Conservation (phyloP, 441 rosid genomes). For the Biscutella laevigata region DNA sequence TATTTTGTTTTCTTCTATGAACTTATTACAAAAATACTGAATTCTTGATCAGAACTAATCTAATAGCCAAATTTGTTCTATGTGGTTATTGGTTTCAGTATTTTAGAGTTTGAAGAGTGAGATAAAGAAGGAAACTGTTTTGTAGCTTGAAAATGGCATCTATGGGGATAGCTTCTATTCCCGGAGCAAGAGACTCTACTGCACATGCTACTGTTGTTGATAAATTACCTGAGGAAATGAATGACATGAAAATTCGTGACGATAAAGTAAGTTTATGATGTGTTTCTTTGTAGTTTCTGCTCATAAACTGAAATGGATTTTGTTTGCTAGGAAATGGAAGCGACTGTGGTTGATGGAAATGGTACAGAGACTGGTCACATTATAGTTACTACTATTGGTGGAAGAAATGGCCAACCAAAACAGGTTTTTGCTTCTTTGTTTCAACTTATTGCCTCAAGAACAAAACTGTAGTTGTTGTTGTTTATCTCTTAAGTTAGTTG, state of each 20-base stretch:
- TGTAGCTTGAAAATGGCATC: slow-evolving; percentile 58
- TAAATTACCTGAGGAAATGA: slow-evolving; percentile 78
- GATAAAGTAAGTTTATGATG: slow-evolving; percentile 45
- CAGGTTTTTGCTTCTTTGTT: slow-evolving; percentile 48
- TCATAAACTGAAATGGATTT: background rate
- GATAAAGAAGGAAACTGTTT: slow-evolving; percentile 21
- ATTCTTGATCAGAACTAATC: background rate
- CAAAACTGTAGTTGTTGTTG: too few species aligned
- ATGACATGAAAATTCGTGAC: slow-evolving; percentile 84
- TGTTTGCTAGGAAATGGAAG: slow-evolving; percentile 72
- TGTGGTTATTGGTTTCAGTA: slow-evolving; percentile 32
- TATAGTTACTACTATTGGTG: slow-evolving; percentile 91
- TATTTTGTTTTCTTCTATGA: background rate
- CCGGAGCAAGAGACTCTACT: slow-evolving; percentile 60
- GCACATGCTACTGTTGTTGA: slow-evolving; percentile 49
- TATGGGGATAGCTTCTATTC: slow-evolving; percentile 53
- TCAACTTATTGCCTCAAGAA: too few species aligned
- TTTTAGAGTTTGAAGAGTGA: slow-evolving; percentile 21
- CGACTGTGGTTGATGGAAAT: slow-evolving; percentile 75
- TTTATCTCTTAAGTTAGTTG: background rate
- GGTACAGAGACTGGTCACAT: slow-evolving; percentile 91
- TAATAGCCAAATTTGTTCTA: background rate
- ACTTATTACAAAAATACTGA: background rate
- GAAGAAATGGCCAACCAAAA: slow-evolving; percentile 88
- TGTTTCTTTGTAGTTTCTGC: background rate